Percentiles rank a stretch among this genome's conserved stretches.
phyloP scores from a whole-genome alignment of 2,329 filamentous ascomycete species.

The Penicillium sp. region DNA sequence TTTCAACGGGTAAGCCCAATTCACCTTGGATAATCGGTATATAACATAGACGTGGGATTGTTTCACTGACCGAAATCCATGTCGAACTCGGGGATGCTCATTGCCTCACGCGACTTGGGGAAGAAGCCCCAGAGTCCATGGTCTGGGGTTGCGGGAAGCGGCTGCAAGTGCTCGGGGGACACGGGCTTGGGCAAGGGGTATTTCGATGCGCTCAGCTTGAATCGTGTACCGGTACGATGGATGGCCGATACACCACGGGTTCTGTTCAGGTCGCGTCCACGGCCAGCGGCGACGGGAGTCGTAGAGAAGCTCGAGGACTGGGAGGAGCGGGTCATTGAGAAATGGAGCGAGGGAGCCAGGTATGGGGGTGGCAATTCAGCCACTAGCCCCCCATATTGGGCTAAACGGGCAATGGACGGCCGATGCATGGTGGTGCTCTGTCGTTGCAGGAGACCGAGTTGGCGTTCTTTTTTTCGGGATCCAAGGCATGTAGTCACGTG shows the following conservation, averaged over 20 bases:
- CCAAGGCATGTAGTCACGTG: constrained; percentile 26
- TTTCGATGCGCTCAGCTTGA: constrained; percentile 68
- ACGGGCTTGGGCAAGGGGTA: constrained; percentile 69
- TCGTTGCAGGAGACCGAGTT: constrained; percentile 12
- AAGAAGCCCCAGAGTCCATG: constrained; percentile 96
- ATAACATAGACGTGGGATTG: background rate
- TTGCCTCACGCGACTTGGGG: constrained; percentile 60
- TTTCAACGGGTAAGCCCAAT: constrained; percentile 10
- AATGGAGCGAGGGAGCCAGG: constrained; percentile 41
- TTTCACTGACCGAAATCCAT: constrained; percentile 57
- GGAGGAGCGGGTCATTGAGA: constrained; percentile 28
- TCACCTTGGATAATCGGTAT: background rate
- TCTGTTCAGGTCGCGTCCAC: constrained; percentile 68
- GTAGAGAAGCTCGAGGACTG: constrained; percentile 48
- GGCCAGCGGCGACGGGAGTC: constrained; percentile 48
- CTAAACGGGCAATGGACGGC: constrained; percentile 31
- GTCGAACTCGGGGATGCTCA: constrained; percentile 68
- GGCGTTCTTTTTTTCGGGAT: constrained; percentile 20
- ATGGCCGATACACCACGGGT: constrained; percentile 76
- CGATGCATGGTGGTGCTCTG: constrained; percentile 34
- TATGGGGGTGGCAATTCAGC: constrained; percentile 42
- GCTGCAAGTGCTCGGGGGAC: constrained; percentile 48
- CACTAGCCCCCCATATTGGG: constrained; percentile 33
- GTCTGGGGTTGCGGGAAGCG: constrained; percentile 56
- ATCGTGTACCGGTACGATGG: constrained; percentile 67